These are phyloP conservation scores for Lagenaria siceraria DNA, from an alignment of 306 rosid genomes.

Conservation along the genomic window DNA sequence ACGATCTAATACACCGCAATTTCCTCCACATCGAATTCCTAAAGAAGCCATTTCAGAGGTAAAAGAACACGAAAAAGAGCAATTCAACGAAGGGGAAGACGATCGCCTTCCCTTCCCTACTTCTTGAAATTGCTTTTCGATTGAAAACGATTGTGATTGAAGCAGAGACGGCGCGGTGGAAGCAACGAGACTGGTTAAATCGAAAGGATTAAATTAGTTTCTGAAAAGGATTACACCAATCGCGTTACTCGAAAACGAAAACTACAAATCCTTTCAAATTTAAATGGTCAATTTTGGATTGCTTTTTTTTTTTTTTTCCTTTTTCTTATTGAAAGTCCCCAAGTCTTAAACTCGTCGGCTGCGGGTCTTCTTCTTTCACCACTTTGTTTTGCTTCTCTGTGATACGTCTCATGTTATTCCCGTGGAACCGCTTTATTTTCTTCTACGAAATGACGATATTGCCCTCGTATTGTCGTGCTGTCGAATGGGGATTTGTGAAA, in stretches of 20 bases:
- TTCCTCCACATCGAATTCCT: constrained; percentile 8
- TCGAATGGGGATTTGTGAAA: neutral
- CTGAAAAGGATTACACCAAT: neutral
- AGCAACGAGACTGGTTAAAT: constrained; percentile 3
- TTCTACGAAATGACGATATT: neutral
- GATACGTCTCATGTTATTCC: neutral
- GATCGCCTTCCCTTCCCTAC: neutral
- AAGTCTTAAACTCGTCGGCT: neutral
- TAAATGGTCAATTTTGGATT: neutral
- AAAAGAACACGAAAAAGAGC: neutral
- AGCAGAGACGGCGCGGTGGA: neutral
- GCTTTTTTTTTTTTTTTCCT: neutral
- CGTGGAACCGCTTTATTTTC: neutral
- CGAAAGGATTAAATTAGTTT: neutral
- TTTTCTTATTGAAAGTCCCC: neutral
- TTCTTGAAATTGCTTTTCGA: neutral
- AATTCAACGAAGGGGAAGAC: neutral
- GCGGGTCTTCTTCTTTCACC: neutral
- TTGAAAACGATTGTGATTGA: neutral
- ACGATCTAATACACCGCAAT: neutral
- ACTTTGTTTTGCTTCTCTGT: neutral
- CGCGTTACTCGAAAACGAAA: neutral
- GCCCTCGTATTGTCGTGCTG: neutral
- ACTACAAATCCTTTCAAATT: neutral
- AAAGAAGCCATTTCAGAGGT: neutral